Evolutionary conservation across 2,329 filamentous ascomycete species (phyloP).

Genomic region (Penicillium sp.): DNA sequence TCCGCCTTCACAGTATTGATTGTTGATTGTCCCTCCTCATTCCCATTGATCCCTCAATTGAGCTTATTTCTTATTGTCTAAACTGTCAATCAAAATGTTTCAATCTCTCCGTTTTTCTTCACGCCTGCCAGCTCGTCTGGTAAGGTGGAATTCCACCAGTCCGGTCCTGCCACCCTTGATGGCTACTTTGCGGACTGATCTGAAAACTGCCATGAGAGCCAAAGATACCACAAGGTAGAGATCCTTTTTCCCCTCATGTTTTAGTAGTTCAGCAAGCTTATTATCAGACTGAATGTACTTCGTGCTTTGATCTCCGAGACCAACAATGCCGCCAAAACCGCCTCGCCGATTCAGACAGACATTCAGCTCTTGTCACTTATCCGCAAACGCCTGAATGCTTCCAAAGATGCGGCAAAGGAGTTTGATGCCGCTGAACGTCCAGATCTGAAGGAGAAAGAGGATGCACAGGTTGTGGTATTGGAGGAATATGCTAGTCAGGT

Average conservation of each 20-base stretch:
- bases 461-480: constrained; percentile 45
- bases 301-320: constrained; percentile 51
- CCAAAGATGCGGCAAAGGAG: constrained; percentile 43
- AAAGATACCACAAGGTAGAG: constrained; percentile 49
- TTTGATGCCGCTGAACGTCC: constrained; percentile 43
- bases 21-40: constrained; percentile 4
- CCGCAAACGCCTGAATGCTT: constrained; percentile 43
- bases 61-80: neutral
- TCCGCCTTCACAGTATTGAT: constrained; percentile 20
- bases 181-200: constrained; percentile 45
- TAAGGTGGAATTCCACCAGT: constrained; percentile 44
- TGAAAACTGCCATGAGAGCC: constrained; percentile 52
- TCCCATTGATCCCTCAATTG: constrained; percentile 5
- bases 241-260: neutral
- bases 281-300: constrained; percentile 47
- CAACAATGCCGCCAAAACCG: constrained; percentile 50
- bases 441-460: constrained; percentile 49
- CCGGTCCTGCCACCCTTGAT: constrained; percentile 45
- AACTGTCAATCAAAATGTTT: constrained; percentile 31
- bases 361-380: constrained; percentile 49
- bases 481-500: constrained; percentile 48
- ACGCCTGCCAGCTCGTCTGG: constrained; percentile 29
- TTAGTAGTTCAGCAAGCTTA: neutral
- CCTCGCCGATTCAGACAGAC: constrained; percentile 48
- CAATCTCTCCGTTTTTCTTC: constrained; percentile 30